These are phyloP conservation scores for Fusarium torulosum DNA, from an alignment of 2,329 filamentous ascomycete species.

Conservation along the genomic window DNA sequence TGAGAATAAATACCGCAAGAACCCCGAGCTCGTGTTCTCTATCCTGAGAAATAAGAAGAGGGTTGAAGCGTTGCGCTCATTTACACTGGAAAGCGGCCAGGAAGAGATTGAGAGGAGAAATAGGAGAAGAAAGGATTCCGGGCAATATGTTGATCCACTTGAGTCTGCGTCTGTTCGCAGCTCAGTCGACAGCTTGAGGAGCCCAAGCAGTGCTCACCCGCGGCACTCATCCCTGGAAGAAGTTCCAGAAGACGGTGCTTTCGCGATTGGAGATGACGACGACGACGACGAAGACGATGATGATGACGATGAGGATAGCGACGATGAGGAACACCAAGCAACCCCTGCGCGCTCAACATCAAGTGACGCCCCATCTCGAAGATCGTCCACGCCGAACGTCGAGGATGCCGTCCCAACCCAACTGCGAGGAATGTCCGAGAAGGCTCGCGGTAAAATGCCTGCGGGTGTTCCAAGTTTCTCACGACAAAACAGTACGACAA, in stretches of 20 bases:
- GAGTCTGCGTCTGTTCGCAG: constrained; percentile 66
- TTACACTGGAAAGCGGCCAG: constrained; percentile 92
- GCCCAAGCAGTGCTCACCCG: constrained; percentile 60
- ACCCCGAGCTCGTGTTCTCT: constrained; percentile 83
- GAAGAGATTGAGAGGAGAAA: constrained; percentile 88
- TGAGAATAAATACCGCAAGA: constrained; percentile 87
- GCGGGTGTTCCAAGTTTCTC: constrained; percentile 86
- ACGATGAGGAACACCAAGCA: constrained; percentile 64
- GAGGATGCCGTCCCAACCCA: constrained; percentile 88
- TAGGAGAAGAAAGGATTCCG: constrained; percentile 75
- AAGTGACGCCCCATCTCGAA: constrained; percentile 71
- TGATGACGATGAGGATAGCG: constrained; percentile 65
- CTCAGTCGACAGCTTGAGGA: constrained; percentile 76
- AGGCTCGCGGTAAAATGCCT: constrained; percentile 95
- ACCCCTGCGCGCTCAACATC: constrained; percentile 74
- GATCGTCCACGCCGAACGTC: constrained; percentile 74
- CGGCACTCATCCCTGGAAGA: constrained; percentile 50
- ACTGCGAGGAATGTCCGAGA: constrained; percentile 94
- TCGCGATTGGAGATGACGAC: constrained; percentile 91
- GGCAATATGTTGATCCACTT: constrained; percentile 62
- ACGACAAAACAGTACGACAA: constrained; percentile 89
- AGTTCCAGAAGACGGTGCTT: constrained; percentile 76
- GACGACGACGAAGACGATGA: constrained; percentile 71
- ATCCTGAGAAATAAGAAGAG: constrained; percentile 83
- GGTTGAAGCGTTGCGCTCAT: constrained; percentile 86